Evolutionary conservation across 2,329 filamentous ascomycete species (phyloP).

Genomic region (Hypocrella siamensis): DNA sequence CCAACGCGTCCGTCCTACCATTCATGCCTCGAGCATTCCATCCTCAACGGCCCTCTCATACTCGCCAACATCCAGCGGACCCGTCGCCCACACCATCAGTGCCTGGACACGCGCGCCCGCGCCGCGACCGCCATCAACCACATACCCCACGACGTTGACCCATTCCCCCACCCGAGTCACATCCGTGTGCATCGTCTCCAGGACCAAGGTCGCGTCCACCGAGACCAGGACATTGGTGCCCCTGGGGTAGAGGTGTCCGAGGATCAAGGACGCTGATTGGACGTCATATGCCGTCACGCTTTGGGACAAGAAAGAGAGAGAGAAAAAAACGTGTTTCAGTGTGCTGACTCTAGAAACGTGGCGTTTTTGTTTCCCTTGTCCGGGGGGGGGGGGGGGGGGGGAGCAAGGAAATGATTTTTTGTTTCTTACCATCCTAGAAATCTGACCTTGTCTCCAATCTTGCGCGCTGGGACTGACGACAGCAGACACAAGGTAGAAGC

Average conservation of each 20-base stretch:
- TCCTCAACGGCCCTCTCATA: slow-evolving; percentile 48
- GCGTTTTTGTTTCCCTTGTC: no score
- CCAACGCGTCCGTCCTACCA: no score
- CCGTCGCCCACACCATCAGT: slow-evolving; percentile 62
- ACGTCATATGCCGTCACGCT: slow-evolving; percentile 38
- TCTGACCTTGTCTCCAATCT: slow-evolving; percentile 62
- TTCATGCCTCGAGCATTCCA: slow-evolving; percentile 8
- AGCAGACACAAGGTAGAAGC: slow-evolving; percentile 52
- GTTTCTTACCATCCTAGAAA: slow-evolving; percentile 78
- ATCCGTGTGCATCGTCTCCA: slow-evolving; percentile 46
- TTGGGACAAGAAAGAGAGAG: no score
- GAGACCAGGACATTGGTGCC: slow-evolving; percentile 29
- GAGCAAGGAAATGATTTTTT: not conserved
- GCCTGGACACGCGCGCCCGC: slow-evolving; percentile 46
- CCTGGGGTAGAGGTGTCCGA: slow-evolving; percentile 52
- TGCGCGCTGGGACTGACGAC: slow-evolving; percentile 35
- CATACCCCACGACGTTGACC: slow-evolving; percentile 79
- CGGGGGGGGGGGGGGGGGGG: no score
- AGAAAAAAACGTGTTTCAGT: no score
- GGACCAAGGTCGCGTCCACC: slow-evolving; percentile 58
- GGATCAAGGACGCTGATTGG: slow-evolving; percentile 41
- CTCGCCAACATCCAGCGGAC: slow-evolving; percentile 50
- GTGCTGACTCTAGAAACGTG: not conserved
- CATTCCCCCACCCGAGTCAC: slow-evolving; percentile 63
- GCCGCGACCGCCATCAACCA: slow-evolving; percentile 19